A percentile compares a stretch with the other conserved stretches of the same genome.
These are phyloP conservation scores for Forsythia suspensa DNA, from an alignment of 257 asterid species.

Conservation along the genomic window DNA sequence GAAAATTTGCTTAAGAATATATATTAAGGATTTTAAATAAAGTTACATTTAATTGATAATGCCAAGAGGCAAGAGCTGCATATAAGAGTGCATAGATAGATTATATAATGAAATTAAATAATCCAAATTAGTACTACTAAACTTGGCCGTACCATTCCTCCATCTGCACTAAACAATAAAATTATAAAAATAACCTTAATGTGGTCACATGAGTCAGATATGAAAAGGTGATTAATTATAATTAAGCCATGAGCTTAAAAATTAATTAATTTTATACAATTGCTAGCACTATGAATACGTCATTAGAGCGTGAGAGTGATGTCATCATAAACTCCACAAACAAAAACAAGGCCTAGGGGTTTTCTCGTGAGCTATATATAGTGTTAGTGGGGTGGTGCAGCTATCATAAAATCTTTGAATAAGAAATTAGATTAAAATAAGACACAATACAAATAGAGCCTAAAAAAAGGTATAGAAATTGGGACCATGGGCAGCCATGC, in stretches of 20 bases:
- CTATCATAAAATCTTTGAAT: constrained; percentile 61
- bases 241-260: constrained; percentile 30
- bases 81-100: neutral
- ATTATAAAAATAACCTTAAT: neutral
- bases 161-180: neutral
- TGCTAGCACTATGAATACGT: constrained; percentile 33
- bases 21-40: neutral
- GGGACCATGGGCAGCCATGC: constrained; percentile 77
- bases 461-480: constrained; percentile 24
- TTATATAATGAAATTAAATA: neutral
- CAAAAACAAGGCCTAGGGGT: constrained; percentile 28
- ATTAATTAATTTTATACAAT: constrained; percentile 8
- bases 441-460: neutral
- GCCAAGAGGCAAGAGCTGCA: too few species aligned
- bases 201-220: neutral
- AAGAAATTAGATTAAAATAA: neutral
- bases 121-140: neutral
- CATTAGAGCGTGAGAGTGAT: constrained; percentile 69
- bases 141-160: neutral
- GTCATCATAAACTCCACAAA: constrained; percentile 53
- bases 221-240: constrained; percentile 22
- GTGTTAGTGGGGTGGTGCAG: constrained; percentile 50
- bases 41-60: too few species aligned
- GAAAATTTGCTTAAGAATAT: too few species aligned
- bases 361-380: constrained; percentile 30